Percentiles rank a stretch among this genome's conserved stretches.
phyloP scores from a whole-genome alignment of 352 stramenopile species.

The Pythium dissotocum region DNA sequence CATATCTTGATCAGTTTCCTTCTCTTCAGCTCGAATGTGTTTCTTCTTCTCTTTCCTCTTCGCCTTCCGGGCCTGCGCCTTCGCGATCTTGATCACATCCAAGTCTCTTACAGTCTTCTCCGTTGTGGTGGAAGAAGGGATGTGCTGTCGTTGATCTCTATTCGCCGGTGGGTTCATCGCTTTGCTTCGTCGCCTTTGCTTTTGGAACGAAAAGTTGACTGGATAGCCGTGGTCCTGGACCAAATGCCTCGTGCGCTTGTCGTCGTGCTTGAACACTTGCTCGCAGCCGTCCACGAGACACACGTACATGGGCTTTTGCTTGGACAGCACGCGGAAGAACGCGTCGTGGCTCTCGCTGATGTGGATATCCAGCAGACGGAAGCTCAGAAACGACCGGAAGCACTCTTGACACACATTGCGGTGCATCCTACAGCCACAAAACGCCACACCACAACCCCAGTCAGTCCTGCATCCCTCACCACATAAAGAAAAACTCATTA shows the following conservation, averaged over 20 bases:
- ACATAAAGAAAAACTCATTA: too few species aligned
- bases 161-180: not conserved
- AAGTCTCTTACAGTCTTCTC: not conserved
- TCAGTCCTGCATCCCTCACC: not conserved
- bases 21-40: not conserved
- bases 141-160: not conserved
- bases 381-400: constrained; percentile 47
- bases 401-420: constrained; percentile 57
- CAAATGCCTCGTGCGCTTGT: constrained; percentile 52
- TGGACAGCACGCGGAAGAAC: constrained; percentile 62
- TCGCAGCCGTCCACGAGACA: constrained; percentile 57
- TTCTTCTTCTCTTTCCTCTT: constrained; percentile 26
- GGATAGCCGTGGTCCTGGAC: constrained; percentile 44
- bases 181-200: not conserved
- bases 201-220: constrained; percentile 41
- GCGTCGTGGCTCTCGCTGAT: constrained; percentile 66
- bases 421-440: constrained; percentile 23
- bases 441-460: not conserved
- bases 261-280: constrained; percentile 45
- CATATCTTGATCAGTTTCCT: not conserved
- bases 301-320: constrained; percentile 59
- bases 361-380: constrained; percentile 56
- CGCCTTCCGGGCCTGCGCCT: constrained; percentile 20
- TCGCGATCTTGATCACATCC: constrained; percentile 26
- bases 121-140: not conserved